These are phyloP conservation scores for Backusella sp. DNA, from an alignment of 192 early-diverging fungal species.

Conservation along the genomic window DNA sequence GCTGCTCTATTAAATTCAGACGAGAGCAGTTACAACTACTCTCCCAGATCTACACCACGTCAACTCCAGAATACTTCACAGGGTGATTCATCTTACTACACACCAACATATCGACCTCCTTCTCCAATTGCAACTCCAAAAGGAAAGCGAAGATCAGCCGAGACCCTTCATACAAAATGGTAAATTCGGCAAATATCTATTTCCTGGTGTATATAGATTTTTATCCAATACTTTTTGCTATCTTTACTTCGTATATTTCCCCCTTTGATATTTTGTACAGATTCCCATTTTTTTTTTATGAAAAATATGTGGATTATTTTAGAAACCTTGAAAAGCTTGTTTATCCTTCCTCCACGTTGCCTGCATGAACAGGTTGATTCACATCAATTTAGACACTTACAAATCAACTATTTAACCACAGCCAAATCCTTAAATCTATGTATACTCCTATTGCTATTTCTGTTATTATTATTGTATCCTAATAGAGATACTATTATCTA, in stretches of 20 bases:
- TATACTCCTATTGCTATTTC: not conserved
- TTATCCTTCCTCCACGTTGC: not conserved
- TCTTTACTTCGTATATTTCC: not conserved
- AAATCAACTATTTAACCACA: not conserved
- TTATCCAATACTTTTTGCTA: not conserved
- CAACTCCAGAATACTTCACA: constrained; percentile 4
- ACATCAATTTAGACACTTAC: not conserved
- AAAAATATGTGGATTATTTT: constrained; percentile 6
- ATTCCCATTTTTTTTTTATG: constrained; percentile 1
- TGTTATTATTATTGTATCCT: not conserved
- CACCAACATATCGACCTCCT: constrained; percentile 19
- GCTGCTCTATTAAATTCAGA: constrained; percentile 24
- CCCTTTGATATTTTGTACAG: constrained; percentile 6
- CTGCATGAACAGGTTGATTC: not conserved
- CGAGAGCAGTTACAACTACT: not conserved
- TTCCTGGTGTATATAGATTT: constrained; percentile 10
- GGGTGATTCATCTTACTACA: not conserved
- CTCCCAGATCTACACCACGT: not conserved
- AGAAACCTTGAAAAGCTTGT: constrained; percentile 5
- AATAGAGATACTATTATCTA: not conserved
- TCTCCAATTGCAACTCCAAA: constrained; percentile 30
- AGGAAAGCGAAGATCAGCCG: constrained; percentile 12
- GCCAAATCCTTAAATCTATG: not conserved
- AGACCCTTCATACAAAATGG: not conserved
- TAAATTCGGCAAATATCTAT: not conserved